phyloP scores from a whole-genome alignment of 1,284 basidiomycete species.

The Leccinum subspadiceum region DNA sequence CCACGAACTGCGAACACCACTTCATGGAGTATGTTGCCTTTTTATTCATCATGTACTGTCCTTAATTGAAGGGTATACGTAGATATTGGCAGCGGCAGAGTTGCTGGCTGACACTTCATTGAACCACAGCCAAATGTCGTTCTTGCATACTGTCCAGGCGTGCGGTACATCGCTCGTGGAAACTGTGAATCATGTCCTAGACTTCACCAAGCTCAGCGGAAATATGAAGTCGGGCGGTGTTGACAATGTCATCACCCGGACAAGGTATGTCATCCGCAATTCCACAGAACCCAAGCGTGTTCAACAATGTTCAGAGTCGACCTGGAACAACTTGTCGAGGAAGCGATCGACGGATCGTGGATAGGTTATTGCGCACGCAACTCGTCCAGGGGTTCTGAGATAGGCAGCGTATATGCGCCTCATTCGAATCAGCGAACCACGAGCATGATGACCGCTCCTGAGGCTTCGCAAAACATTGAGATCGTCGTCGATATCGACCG shows the following conservation, averaged over 20 bases:
- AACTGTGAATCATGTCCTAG: conserved; percentile 94
- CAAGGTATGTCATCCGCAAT: conserved; percentile 42
- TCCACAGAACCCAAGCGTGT: background rate
- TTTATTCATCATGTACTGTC: background rate
- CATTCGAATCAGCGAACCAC: conserved; percentile 47
- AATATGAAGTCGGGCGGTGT: conserved; percentile 74
- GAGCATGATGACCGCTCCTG: conserved; percentile 33
- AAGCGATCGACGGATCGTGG: conserved; percentile 94
- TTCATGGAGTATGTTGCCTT: conserved; percentile 67
- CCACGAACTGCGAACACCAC: conserved; percentile 87
- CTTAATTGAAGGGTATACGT: conserved; percentile 10
- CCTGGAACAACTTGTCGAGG: conserved; percentile 88
- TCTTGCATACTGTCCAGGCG: conserved; percentile 86
- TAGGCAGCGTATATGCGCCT: conserved; percentile 90
- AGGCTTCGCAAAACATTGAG: conserved; percentile 61
- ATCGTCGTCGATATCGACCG: conserved; percentile 86
- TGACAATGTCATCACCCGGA: conserved; percentile 71
- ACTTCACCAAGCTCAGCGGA: conserved; percentile 96
- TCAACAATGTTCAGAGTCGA: conserved; percentile 58
- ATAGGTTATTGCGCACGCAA: conserved; percentile 87
- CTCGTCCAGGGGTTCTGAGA: conserved; percentile 66
- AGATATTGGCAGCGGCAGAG: conserved; percentile 90
- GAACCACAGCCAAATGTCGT: conserved; percentile 81
- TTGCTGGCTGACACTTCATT: conserved; percentile 81
- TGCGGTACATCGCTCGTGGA: conserved; percentile 83